Base-by-base conservation (phyloP, 1,284 basidiomycete genomes). In the Puccinia novopanici region DNA sequence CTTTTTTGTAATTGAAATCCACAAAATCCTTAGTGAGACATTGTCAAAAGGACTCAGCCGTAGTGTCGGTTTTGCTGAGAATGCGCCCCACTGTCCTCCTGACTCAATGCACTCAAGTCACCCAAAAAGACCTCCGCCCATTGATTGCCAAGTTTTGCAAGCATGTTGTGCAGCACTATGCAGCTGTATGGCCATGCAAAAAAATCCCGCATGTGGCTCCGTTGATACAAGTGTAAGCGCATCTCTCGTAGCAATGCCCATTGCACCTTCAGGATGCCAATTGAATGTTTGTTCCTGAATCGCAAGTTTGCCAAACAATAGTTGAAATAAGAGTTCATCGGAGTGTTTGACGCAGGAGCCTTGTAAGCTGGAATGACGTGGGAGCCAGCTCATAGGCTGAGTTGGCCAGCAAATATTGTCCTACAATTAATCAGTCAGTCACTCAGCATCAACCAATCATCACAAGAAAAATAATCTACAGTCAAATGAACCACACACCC, bases 281-380 rank as follows among this genome's bases (percentile, higher is more conserved):
- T 75, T 13, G 37, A n/a, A 24, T 75, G 73, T 30, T 57, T 24
- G 24, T 75, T 75, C 0, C 34, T 22, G 0, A 75, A 30, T 22
- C 37, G 73, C 22, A 42, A 19, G 24, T 75, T 75, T 19, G 73
- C 73, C 0, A 75, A 10, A n/a, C 73, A 75, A 17, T 61, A 75
- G 48, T 63, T 75, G 13, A 75, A 75, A 8, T 59, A 55, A 6
- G 54, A 24, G 45, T 75, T 75, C 1, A 22, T 24, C 13, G 8
- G 34, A 27, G 15, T 34, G 9, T 61, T n/a, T 4, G 73, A 15
- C 9, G 55, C 73, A 17, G 55, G 73, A 1, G 55, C 30, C 73
- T 63, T 75, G 57, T 59, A 59, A 17, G 55, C 42, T 3, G 73
- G 57, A 42, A 27, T 27, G 17, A 8, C 10, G 22, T 24, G 27